phyloP scores from a whole-genome alignment of 371 early-diverging fungal species.

The Thermomucor indicae-seudaticae region DNA sequence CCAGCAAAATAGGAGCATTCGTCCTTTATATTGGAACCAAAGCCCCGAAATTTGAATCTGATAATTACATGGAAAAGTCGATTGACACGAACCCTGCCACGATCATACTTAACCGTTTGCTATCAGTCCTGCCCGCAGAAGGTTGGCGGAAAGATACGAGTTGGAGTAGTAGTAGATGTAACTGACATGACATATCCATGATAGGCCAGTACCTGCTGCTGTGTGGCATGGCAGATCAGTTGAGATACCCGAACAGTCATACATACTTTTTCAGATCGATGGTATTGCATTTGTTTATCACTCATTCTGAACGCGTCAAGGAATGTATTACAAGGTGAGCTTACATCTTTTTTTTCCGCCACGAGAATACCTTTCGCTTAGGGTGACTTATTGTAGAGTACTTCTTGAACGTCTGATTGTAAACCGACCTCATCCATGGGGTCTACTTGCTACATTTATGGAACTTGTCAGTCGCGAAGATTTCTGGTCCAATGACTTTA shows the following conservation, averaged over 20 bases:
- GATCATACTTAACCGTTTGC: conserved; percentile 19
- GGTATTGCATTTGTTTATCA: conserved; percentile 76
- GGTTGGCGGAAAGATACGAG: background rate
- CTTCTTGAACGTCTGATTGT: conserved; percentile 92
- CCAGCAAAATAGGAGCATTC: conserved; percentile 11
- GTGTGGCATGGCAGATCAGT: conserved; percentile 89
- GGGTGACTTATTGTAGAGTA: conserved; percentile 46
- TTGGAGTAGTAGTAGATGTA: background rate
- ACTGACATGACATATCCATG: background rate
- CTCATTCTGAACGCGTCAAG: conserved; percentile 73
- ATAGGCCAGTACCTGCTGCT: conserved; percentile 83
- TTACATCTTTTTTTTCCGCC: background rate
- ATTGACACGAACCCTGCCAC: conserved; percentile 21
- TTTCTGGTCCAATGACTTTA: conserved; percentile 78
- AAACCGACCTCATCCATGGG: conserved; percentile 98
- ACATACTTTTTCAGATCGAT: conserved; percentile 85
- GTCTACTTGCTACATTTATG: conserved; percentile 92
- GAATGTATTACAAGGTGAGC: conserved; percentile 82
- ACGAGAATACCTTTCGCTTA: background rate
- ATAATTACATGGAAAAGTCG: background rate
- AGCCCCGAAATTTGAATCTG: conserved; percentile 3
- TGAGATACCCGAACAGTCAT: conserved; percentile 96
- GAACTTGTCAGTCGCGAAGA: conserved; percentile 86
- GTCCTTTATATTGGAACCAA: conserved; percentile 20
- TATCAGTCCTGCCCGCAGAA: conserved; percentile 9